phyloP scores from a whole-genome alignment of 1,284 basidiomycete species.

The Fistulina hepatica region DNA sequence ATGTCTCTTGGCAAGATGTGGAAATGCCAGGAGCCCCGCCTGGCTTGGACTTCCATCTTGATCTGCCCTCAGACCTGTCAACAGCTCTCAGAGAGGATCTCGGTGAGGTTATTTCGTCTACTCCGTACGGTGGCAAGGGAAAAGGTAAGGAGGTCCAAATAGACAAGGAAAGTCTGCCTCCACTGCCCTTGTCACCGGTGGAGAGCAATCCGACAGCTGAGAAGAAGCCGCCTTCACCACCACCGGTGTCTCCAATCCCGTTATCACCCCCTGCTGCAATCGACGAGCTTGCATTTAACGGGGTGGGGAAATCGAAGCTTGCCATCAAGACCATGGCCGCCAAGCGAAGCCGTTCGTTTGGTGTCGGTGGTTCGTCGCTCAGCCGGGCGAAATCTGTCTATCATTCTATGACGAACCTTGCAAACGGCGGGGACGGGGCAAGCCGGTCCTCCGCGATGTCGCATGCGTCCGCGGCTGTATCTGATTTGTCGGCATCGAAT shows the following conservation, averaged over 20 bases:
- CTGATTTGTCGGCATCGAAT: constrained; percentile 18
- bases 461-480: constrained; percentile 21
- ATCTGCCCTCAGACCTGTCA: constrained; percentile 27
- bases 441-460: constrained; percentile 19
- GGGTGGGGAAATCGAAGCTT: too few species aligned
- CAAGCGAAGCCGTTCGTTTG: constrained; percentile 47
- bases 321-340: constrained; percentile 30
- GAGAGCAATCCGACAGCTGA: constrained; percentile 15
- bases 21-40: constrained; percentile 37
- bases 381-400: constrained; percentile 53
- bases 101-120: constrained; percentile 23
- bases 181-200: constrained; percentile 3
- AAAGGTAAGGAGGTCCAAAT: constrained; percentile 20
- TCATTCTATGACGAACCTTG: constrained; percentile 30
- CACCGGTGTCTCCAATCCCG: too few species aligned
- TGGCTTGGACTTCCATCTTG: constrained; percentile 30
- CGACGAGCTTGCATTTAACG: too few species aligned
- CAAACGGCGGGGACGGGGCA: constrained; percentile 13
- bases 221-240: too few species aligned
- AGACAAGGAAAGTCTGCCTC: neutral
- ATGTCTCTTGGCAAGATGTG: constrained; percentile 43
- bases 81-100: constrained; percentile 26
- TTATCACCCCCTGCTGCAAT: constrained; percentile 7
- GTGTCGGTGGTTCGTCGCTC: too few species aligned
- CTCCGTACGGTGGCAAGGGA: constrained; percentile 24